Base-by-base conservation (phyloP, 108 stramenopile species). In the Fistulifera solaris region DNA sequence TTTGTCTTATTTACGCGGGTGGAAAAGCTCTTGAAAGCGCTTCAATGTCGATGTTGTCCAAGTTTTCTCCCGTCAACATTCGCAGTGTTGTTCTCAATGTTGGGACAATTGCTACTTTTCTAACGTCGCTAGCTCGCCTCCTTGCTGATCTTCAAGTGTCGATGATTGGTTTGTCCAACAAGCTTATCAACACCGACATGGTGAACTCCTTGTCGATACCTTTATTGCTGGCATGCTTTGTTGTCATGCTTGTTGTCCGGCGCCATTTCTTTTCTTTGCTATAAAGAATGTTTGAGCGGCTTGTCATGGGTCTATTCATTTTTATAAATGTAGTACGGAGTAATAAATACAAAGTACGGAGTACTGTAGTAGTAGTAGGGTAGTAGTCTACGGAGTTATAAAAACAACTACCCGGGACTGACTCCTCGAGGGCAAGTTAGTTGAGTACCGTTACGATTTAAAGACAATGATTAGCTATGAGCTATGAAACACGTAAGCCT, bases 31-130 rank as follows among this genome's bases (percentile, higher is more conserved):
- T 86, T 49, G 80, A 85, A 53, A 64, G 75, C 12, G 73, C 80
- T 28, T 63, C 83, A 24, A 73, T 79, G 26, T 74, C 75, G 14
- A 52, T 90, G 7, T 76, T 86, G 61, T 78, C 78, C 15, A 90
- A 90, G 61, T 56, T 76, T 19, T 67, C 72, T 13, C 88, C 88
- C 1, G 51, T 50, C 21, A 67, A 63, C 6, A 31, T 72, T 17
- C 26, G 52, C 22, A 50, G 21, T 17, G 59, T 67, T 15, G 62
- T 73, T 22, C 39, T 80, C 7, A 80, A 84, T 53, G 59, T 78
- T 42, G 80, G 83, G n/a, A 68, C 80, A 16, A 44, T 90, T 16
- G 80, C 75, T 10, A 81, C 81, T 1, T 50, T 90, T 19, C 44
- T 80, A 19, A 66, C 75, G 10, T 73, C 83, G 0, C 31, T 77